Evolutionary conservation across 2,329 filamentous ascomycete species (phyloP).

Genomic region (Didymosphaeria variabile): DNA sequence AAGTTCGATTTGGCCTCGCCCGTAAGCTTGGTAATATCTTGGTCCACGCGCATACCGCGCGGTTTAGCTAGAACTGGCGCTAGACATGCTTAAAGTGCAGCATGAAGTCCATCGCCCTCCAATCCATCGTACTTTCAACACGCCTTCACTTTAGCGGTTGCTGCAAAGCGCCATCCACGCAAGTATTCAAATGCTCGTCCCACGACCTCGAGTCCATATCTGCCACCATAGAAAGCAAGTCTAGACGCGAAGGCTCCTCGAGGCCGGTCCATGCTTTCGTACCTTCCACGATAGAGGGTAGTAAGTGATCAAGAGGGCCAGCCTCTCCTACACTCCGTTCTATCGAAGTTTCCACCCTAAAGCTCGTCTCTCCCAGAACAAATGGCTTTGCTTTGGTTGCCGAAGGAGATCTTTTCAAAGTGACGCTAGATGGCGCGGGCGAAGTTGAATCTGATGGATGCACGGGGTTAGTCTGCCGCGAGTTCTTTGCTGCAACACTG

Average conservation of each 20-base stretch:
- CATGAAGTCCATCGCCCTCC: too few relatives aligned
- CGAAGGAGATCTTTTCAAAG: neutral
- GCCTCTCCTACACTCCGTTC: neutral
- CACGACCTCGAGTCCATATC: neutral
- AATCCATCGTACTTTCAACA: neutral
- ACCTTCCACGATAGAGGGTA: neutral
- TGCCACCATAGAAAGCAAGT: slow-evolving; percentile 3
- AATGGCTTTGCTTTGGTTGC: neutral
- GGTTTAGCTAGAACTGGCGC: too few relatives aligned
- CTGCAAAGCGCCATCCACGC: neutral
- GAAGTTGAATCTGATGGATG: neutral
- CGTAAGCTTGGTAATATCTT: too few relatives aligned
- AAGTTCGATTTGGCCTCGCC: too few relatives aligned
- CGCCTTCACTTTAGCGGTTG: neutral
- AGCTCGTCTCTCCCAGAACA: neutral
- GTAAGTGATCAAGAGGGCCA: neutral
- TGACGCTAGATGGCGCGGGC: neutral
- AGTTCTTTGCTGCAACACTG: neutral
- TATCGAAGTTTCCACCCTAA: neutral
- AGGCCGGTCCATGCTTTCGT: neutral
- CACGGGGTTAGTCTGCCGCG: neutral
- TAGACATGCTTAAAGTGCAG: too few relatives aligned
- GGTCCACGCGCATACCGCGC: too few relatives aligned
- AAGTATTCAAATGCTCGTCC: neutral
- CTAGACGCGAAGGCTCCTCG: slow-evolving; percentile 1